Conservation (phyloP, 2,329 filamentous ascomycete genomes). For the Pseudocercospora fijiensis region DNA sequence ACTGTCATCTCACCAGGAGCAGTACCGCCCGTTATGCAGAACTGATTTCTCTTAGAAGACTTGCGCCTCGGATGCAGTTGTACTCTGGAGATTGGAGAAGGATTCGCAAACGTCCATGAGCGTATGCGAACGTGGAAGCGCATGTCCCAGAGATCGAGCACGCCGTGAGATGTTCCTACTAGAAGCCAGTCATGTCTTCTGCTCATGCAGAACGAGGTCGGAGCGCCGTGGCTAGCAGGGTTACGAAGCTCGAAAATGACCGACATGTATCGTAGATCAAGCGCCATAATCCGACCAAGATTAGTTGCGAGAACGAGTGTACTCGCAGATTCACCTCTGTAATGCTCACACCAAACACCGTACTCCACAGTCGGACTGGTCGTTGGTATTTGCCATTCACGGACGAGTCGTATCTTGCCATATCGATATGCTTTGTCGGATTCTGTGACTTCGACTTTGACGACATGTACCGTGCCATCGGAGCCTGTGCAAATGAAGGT, state of each 20-base stretch:
- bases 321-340: slow-evolving; percentile 77
- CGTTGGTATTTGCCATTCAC: slow-evolving; percentile 72
- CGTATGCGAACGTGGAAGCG: slow-evolving; percentile 88
- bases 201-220: slow-evolving; percentile 88
- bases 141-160: slow-evolving; percentile 92
- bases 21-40: slow-evolving; percentile 86
- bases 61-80: slow-evolving; percentile 64
- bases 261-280: slow-evolving; percentile 85
- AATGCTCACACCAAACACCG: slow-evolving; percentile 90
- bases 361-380: slow-evolving; percentile 58
- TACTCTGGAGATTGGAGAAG: slow-evolving; percentile 75
- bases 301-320: slow-evolving; percentile 84
- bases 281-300: slow-evolving; percentile 74
- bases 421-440: slow-evolving; percentile 65
- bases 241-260: slow-evolving; percentile 79
- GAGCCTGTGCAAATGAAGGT: slow-evolving; percentile 88
- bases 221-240: slow-evolving; percentile 85
- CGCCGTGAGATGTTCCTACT: slow-evolving; percentile 86
- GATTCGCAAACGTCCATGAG: slow-evolving; percentile 82
- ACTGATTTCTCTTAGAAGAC: slow-evolving; percentile 68
- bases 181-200: slow-evolving; percentile 85
- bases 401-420: slow-evolving; percentile 70
- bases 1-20: slow-evolving; percentile 85
- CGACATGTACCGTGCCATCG: slow-evolving; percentile 86
- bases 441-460: slow-evolving; percentile 71